These are phyloP conservation scores for Termitomyces sp. DNA, from an alignment of 768 basidiomycete species.

Conservation along the genomic window DNA sequence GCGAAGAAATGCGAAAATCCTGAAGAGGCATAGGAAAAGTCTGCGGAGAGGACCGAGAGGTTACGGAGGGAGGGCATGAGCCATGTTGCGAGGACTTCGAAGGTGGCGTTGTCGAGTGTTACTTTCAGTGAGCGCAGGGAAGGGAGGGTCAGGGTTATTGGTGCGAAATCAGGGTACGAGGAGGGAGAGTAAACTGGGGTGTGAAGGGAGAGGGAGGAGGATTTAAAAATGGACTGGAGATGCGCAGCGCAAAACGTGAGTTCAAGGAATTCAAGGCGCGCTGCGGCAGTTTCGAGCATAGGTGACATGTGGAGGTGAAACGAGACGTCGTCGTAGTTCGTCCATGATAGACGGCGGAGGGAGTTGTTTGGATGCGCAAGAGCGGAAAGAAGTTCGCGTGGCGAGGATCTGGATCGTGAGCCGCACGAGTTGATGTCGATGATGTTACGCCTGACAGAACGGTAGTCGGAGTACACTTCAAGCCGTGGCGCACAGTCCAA, in stretches of 20 bases:
- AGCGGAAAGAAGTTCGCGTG: constrained; percentile 51
- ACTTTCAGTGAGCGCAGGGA: constrained; percentile 63
- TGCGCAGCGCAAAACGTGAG: constrained; percentile 53
- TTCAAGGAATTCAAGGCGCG: constrained; percentile 61
- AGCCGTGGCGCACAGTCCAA: constrained; percentile 58
- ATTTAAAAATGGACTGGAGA: constrained; percentile 24
- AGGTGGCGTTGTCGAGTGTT: constrained; percentile 67
- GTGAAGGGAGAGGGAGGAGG: constrained; percentile 7
- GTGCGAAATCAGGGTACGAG: constrained; percentile 8
- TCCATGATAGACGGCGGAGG: constrained; percentile 61
- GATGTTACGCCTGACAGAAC: constrained; percentile 53
- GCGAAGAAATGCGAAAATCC: constrained; percentile 65
- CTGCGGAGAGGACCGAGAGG: constrained; percentile 63
- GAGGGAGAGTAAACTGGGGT: not conserved
- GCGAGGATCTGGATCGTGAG: constrained; percentile 39
- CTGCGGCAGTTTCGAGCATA: constrained; percentile 44
- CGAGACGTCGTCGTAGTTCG: constrained; percentile 63
- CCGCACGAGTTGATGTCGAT: constrained; percentile 35
- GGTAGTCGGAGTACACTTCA: constrained; percentile 57
- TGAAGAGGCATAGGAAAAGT: constrained; percentile 61
- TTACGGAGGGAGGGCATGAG: constrained; percentile 56
- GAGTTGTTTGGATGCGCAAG: constrained; percentile 48
- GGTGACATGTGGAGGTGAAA: constrained; percentile 50
- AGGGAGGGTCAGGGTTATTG: constrained; percentile 44
- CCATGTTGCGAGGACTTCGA: constrained; percentile 62